Evolutionary conservation across 345 rosid genomes (phyloP).

Genomic region (Acer negundo): DNA sequence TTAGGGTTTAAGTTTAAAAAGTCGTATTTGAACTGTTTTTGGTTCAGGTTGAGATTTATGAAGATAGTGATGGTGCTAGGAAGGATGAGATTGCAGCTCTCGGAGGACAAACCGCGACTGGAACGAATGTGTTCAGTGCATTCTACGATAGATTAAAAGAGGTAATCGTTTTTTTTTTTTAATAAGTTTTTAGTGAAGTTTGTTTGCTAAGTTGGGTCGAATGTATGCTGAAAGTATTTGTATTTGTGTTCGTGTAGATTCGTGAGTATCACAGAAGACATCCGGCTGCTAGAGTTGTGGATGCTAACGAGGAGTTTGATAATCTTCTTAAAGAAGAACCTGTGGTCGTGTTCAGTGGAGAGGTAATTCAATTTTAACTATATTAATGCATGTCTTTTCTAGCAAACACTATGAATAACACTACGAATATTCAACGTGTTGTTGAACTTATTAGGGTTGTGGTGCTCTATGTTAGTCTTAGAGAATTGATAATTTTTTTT

Average conservation of each 20-base stretch:
- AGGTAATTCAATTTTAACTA: slow-evolving; percentile 42
- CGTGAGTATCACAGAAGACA: slow-evolving; percentile 92
- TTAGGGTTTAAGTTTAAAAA: slow-evolving; percentile 1
- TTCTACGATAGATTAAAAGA: slow-evolving; percentile 94
- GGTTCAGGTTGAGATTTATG: slow-evolving; percentile 77
- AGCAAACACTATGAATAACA: not conserved
- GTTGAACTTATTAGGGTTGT: not conserved
- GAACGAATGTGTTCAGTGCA: slow-evolving; percentile 75
- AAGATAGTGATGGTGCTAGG: slow-evolving; percentile 83
- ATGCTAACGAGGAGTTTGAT: slow-evolving; percentile 71
- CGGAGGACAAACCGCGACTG: slow-evolving; percentile 79
- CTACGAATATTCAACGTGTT: not conserved
- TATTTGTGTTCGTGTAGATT: slow-evolving; percentile 40
- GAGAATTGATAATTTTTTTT: not conserved
- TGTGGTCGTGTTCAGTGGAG: slow-evolving; percentile 80
- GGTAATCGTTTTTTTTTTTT: slow-evolving; percentile 38
- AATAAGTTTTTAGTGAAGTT: not conserved
- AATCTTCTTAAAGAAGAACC: slow-evolving; percentile 83
- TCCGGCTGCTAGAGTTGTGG: slow-evolving; percentile 80
- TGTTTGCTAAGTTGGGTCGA: not conserved
- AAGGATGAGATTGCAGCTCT: slow-evolving; percentile 94
- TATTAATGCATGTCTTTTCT: not conserved
- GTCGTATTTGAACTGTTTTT: not conserved
- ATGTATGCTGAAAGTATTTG: not conserved
- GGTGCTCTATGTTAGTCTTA: not conserved